Conservation (phyloP, 1,139 yeast species). For the Spencermartinsiella ligniputridi region DNA sequence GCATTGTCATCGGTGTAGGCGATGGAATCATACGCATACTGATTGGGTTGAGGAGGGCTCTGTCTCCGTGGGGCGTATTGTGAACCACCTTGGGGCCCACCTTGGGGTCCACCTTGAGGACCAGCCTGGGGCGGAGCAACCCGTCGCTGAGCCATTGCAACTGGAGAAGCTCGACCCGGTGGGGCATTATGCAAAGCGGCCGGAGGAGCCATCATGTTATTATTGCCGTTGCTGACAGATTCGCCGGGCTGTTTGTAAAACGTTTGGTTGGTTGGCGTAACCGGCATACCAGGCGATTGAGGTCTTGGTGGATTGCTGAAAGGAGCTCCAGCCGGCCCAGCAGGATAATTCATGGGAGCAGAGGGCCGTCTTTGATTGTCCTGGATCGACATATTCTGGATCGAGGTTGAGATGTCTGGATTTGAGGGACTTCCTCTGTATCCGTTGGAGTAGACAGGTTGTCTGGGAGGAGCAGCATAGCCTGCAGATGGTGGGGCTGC, state of each 20-base stretch:
- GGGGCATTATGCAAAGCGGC: conserved; percentile 11
- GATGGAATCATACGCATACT: conserved; percentile 1
- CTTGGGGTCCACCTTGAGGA: not conserved
- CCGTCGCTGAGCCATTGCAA: conserved; percentile 12
- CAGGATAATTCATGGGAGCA: conserved; percentile 6
- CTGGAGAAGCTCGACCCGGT: conserved; percentile 14
- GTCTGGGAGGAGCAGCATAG: conserved; percentile 3
- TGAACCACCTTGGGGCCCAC: not conserved
- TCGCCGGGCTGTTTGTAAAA: conserved; percentile 4
- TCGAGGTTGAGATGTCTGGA: conserved; percentile 19
- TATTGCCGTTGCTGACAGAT: conserved; percentile 1
- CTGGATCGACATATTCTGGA: conserved; percentile 16
- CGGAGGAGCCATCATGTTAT: conserved; percentile 9
- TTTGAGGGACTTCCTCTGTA: conserved; percentile 14
- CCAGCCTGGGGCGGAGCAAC: conserved; percentile 2
- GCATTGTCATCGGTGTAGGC: conserved; percentile 7
- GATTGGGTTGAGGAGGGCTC: conserved; percentile 6
- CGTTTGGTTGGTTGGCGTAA: conserved; percentile 4
- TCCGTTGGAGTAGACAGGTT: conserved; percentile 1
- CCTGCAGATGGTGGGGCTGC: not conserved
- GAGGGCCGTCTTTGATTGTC: conserved; percentile 8
- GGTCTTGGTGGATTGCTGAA: too few relatives aligned
- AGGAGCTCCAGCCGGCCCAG: conserved; percentile 15
- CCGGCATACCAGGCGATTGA: conserved; percentile 1
- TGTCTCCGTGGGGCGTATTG: conserved; percentile 1